Evolutionary conservation across 805 yeast genomes (phyloP).

Genomic region (Blastobotrys peoriensis): DNA sequence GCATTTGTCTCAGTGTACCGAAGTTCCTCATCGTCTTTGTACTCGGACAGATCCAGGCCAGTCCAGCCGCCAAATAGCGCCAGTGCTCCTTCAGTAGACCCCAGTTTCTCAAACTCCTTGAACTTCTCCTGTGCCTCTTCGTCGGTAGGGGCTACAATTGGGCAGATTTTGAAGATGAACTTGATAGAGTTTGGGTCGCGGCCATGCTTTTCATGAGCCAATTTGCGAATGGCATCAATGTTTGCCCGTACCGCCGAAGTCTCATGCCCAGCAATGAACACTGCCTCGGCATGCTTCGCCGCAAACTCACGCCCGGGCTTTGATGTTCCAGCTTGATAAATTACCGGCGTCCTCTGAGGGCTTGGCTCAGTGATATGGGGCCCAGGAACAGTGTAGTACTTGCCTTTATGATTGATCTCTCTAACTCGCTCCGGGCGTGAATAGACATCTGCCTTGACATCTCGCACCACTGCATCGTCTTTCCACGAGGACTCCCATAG

Average conservation of each 20-base stretch:
- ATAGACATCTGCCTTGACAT: slow-evolving; percentile 13
- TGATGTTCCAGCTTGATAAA: slow-evolving; percentile 41
- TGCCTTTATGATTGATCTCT: slow-evolving; percentile 36
- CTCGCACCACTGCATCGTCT: slow-evolving; percentile 34
- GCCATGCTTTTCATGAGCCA: slow-evolving; percentile 28
- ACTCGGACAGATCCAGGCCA: slow-evolving; percentile 37
- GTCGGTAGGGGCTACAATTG: slow-evolving; percentile 35
- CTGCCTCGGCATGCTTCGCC: slow-evolving; percentile 38
- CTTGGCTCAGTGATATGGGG: slow-evolving; percentile 41
- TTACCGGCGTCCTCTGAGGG: slow-evolving; percentile 31
- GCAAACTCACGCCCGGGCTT: slow-evolving; percentile 37
- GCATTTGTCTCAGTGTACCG: slow-evolving; percentile 34
- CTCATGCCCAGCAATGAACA: slow-evolving; percentile 32
- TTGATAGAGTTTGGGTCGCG: slow-evolving; percentile 35
- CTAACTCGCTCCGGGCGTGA: slow-evolving; percentile 31
- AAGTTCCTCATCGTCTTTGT: slow-evolving; percentile 30
- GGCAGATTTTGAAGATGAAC: slow-evolving; percentile 33
- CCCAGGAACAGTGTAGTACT: slow-evolving; percentile 37
- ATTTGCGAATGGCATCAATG: slow-evolving; percentile 27
- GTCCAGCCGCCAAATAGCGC: slow-evolving; percentile 38
- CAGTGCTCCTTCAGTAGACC: slow-evolving; percentile 38
- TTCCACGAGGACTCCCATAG: slow-evolving; percentile 39
- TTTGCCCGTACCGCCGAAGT: slow-evolving; percentile 29
- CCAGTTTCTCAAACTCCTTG: slow-evolving; percentile 28
- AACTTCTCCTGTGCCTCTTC: slow-evolving; percentile 37